Evolutionary conservation across 139 green algal genomes (phyloP).

Genomic region (Pleodorina starrii): DNA sequence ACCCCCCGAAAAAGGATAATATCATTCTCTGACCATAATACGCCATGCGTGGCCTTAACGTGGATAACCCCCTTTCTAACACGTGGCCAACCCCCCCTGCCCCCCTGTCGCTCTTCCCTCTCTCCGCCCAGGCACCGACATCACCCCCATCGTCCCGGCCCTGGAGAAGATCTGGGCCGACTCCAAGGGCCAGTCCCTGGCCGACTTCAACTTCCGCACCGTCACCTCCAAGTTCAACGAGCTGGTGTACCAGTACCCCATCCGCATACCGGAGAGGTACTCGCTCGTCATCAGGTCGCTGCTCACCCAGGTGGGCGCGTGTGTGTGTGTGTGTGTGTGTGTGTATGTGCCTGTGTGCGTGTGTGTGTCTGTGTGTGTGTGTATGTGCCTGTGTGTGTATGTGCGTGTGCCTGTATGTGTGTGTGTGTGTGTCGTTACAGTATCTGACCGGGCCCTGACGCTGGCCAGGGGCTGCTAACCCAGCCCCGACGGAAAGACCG

Average conservation of each 20-base stretch:
- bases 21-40: no score
- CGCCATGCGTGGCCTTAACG: no score
- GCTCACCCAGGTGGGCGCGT: conserved; percentile 77
- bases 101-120: not conserved
- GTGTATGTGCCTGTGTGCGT: no score
- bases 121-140: conserved; percentile 85
- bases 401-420: no score
- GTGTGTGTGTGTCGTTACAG: no score
- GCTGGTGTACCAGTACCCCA: conserved; percentile 99
- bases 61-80: no score
- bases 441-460: no score
- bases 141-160: conserved; percentile 92
- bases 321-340: not conserved
- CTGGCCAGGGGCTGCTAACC: no score
- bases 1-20: no score
- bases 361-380: no score
- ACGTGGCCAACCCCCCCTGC: not conserved
- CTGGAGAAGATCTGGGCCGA: conserved; percentile 98
- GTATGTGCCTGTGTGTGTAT: no score
- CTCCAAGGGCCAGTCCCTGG: conserved; percentile 84
- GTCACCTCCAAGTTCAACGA: conserved; percentile 99
- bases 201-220: conserved; percentile 97
- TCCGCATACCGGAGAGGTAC: conserved; percentile 99
- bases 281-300: conserved; percentile 95
- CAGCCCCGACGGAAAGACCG: no score